Percentiles rank a stretch among this genome's conserved stretches.
phyloP scores from a whole-genome alignment of 1,284 basidiomycete genomes.

The Cerrena zonata region DNA sequence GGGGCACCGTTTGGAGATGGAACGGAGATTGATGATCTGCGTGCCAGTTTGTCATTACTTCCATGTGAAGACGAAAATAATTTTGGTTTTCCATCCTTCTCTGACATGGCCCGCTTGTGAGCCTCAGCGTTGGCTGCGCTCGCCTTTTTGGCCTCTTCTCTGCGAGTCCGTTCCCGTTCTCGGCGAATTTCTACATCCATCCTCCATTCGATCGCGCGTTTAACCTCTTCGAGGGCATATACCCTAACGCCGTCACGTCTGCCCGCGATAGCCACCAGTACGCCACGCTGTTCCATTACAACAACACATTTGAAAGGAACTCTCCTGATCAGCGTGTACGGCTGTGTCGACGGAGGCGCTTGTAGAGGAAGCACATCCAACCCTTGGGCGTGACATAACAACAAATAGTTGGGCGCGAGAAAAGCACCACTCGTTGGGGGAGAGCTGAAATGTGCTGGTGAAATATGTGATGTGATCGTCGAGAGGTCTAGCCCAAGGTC shows the following conservation, averaged over 20 bases:
- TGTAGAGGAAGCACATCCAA: slow-evolving; percentile 71
- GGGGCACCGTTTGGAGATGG: slow-evolving; percentile 12
- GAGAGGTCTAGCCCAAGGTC: slow-evolving; percentile 71
- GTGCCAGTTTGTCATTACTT: slow-evolving; percentile 16
- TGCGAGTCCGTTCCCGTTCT: slow-evolving; percentile 60
- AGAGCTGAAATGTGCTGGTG: slow-evolving; percentile 69
- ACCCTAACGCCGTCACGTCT: slow-evolving; percentile 76
- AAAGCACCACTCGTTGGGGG: slow-evolving; percentile 74
- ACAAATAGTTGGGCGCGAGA: slow-evolving; percentile 70
- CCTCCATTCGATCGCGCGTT: slow-evolving; percentile 77
- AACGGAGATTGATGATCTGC: slow-evolving; percentile 21
- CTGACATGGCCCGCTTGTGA: slow-evolving; percentile 21
- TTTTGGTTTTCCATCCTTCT: slow-evolving; percentile 42
- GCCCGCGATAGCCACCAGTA: slow-evolving; percentile 77
- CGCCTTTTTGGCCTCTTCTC: slow-evolving; percentile 58
- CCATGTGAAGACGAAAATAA: slow-evolving; percentile 14
- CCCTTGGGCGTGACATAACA: slow-evolving; percentile 76
- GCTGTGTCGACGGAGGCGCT: slow-evolving; percentile 65
- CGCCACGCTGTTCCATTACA: slow-evolving; percentile 81
- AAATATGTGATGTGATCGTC: slow-evolving; percentile 58
- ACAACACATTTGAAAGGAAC: slow-evolving; percentile 79
- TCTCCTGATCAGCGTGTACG: slow-evolving; percentile 72
- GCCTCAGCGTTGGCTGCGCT: slow-evolving; percentile 16
- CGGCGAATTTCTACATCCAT: slow-evolving; percentile 72
- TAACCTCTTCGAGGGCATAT: slow-evolving; percentile 77